Base-by-base conservation (phyloP, 805 yeast genomes). In the Zygosaccharomyces bisporus region DNA sequence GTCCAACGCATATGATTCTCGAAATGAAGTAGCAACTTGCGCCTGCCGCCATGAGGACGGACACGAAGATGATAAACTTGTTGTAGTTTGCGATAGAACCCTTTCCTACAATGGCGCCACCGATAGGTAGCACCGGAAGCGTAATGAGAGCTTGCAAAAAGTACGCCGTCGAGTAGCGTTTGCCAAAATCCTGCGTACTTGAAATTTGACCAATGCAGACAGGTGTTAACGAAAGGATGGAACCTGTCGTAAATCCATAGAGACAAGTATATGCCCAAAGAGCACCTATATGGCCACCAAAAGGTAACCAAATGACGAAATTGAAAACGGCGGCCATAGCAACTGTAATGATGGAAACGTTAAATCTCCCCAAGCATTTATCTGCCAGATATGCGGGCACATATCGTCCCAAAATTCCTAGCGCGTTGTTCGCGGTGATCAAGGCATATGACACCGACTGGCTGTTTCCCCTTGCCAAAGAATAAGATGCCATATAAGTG, bases 131-230 rank as follows among this genome's bases (percentile, higher is more conserved):
- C 20, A 73, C 66, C 10, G 74, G 69, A 21, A 79, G 62, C 24
- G 71, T 67, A 12, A 74, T 67, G 44, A 79, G 65, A 1, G 86
- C 75, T 9, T 77, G 79, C 53, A 79, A 61, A 36, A 79, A 73
- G 59, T 80, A 82, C 52, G 79, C 72, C 0, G 81, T 72, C 1
- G 81, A 74, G 56, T 76, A 78, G 14, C 80, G 68, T 51, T 73
- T 72, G 6, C 82, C 83, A 56, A 77, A 77, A 49, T 71, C 74
- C 34, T 73, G 73, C 1, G 76, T 72, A 41, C 74, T 72, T n/a
- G 83, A 76, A 27, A 81, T 76, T 41, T 76, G 79, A 0, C 81
- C 82, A 29, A 77, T 67, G 53, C 83, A 76, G 2, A 76, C 79
- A 2, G 85, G 84, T 13, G 80, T 73, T 34, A 80, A 55, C 3